Conservation (phyloP, 495 filamentous ascomycete genomes). For the Neurospora sp. region DNA sequence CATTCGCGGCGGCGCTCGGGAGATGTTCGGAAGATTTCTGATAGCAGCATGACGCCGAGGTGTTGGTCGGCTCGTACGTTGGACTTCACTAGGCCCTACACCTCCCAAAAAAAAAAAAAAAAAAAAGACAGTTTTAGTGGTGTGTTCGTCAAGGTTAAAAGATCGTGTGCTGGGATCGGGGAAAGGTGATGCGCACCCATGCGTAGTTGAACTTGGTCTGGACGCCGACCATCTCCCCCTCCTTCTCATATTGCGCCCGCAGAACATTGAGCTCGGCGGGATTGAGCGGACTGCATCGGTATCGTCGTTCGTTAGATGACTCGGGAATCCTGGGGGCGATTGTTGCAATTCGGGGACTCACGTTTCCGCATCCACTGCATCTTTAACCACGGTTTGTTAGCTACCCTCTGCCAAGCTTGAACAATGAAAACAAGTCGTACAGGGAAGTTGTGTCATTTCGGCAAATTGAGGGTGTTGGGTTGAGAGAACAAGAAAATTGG, state of each 20-base stretch:
- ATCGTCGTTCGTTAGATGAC: not conserved
- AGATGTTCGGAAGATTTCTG: constrained; percentile 90
- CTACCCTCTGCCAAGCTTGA: not conserved
- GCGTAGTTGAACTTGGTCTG: constrained; percentile 99
- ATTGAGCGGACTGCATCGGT: constrained; percentile 62
- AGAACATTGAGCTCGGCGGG: constrained; percentile 84
- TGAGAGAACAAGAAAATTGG: not conserved
- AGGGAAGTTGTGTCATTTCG: constrained; percentile 60
- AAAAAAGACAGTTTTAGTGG: no score
- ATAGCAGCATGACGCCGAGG: constrained; percentile 85
- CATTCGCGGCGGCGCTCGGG: constrained; percentile 92
- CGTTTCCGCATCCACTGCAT: constrained; percentile 97
- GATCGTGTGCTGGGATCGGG: not conserved
- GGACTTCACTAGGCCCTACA: constrained; percentile 78
- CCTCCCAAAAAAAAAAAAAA: no score
- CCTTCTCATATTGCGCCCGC: constrained; percentile 87
- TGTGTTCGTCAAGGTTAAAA: not conserved
- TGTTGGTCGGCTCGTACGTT: constrained; percentile 75
- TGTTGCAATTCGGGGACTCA: constrained; percentile 26
- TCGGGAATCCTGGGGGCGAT: constrained; percentile 1
- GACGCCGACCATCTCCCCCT: constrained; percentile 89
- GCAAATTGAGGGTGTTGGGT: not conserved
- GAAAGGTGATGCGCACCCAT: constrained; percentile 51
- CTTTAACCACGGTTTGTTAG: constrained; percentile 36
- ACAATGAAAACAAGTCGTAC: constrained; percentile 26